Conservation (phyloP, 352 stramenopile species). For the Phytophthora colocasiae region DNA sequence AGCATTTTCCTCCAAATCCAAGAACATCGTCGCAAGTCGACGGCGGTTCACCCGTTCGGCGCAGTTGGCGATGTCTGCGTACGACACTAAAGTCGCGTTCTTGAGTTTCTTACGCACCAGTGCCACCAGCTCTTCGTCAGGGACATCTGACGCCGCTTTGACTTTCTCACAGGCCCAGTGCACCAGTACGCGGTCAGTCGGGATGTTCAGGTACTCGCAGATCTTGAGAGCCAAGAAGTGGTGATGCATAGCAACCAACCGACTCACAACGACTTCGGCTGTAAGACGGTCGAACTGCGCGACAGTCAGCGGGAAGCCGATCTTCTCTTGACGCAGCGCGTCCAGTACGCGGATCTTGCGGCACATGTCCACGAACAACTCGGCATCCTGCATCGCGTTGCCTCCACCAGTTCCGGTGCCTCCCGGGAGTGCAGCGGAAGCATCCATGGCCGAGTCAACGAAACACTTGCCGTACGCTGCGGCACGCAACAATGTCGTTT, state of each 20-base stretch:
- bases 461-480: constrained; percentile 92
- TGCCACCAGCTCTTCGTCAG: constrained; percentile 85
- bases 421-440: constrained; percentile 31
- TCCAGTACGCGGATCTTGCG: constrained; percentile 92
- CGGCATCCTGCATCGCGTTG: constrained; percentile 60
- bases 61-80: constrained; percentile 85
- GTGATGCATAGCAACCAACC: constrained; percentile 82
- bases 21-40: constrained; percentile 89
- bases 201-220: constrained; percentile 88
- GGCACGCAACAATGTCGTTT: constrained; percentile 84
- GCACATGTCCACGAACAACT: constrained; percentile 91
- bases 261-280: constrained; percentile 87
- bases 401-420: constrained; percentile 19
- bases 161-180: constrained; percentile 93
- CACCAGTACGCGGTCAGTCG: constrained; percentile 90
- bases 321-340: constrained; percentile 76
- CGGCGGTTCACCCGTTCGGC: constrained; percentile 83
- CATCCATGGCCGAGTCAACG: constrained; percentile 70
- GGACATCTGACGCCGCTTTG: constrained; percentile 60
- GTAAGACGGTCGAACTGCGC: constrained; percentile 85
- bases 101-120: constrained; percentile 88
- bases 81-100: constrained; percentile 80
- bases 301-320: constrained; percentile 86
- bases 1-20: constrained; percentile 90
- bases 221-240: constrained; percentile 93